Base-by-base conservation (phyloP, 75 land plant genomes). In the Chamaecyparis obtusa region DNA sequence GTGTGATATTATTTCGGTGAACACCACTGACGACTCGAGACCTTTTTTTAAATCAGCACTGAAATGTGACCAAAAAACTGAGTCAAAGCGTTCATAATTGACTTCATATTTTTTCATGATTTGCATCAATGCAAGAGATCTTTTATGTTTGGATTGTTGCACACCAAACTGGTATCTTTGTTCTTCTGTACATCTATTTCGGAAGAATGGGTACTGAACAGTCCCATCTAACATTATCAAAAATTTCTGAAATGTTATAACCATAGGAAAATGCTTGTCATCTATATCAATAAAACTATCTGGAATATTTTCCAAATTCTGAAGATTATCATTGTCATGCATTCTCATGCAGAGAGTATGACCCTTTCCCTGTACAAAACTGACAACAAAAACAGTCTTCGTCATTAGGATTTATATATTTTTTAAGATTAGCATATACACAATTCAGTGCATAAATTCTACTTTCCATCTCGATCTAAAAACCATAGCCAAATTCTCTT, bases 1-100 rank as follows among this genome's bases (percentile, higher is more conserved):
- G 60, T 88, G 88, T 55, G 95, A 93, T 36, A 92, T 88, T 39
- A 95, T 93, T 87, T 92, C 92, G 27, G 92, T 91, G 74, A 87
- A 95, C 15, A 93, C 94, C 5, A 87, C 87, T 9, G 91, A 91
- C n/a, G 94, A 78, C 74, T 94, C 97, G 13, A 95, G 88, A 67
- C 85, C 90, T 64, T 88, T 94, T 3, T 89, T 94, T 33, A 92
- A 37, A 14, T 85, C 87, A 5, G 41, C 5, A 85, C 89, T 90
- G 56, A 95, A 91, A 88, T 91, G 97, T 5, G 92, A 93, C 96
- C 96, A 95, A 54, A 93, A 93, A 15, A 83, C 39, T 1, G 87
- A 84, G 84, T 27, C 78, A 88, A 95, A 95, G 2, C 87, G 79
- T 5, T 93, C 93, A 88, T 74, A 93, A 44, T 82, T 88, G 14